These are phyloP conservation scores for Cryptococcus wingfieldii DNA, from an alignment of 1,284 basidiomycete species.

Conservation along the genomic window DNA sequence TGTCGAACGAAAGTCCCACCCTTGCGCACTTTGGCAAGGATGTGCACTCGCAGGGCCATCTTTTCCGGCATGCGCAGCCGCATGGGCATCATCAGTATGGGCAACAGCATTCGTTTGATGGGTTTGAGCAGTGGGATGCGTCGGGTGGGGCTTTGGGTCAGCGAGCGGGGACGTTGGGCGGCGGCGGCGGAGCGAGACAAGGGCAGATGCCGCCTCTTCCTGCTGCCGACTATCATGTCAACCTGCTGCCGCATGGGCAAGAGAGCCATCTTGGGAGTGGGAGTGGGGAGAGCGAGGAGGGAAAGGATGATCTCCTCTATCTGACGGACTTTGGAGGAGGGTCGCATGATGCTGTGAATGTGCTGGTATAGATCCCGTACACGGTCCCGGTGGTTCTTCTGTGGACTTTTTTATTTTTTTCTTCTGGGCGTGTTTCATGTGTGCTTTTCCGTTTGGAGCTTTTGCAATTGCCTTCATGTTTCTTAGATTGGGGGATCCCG, in stretches of 20 bases:
- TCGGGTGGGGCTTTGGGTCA: background rate
- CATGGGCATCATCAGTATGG: slow-evolving; percentile 1
- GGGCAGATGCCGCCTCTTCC: too few relatives aligned
- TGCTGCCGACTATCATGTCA: too few relatives aligned
- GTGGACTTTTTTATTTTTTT: too few relatives aligned
- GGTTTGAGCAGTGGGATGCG: background rate
- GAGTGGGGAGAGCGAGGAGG: background rate
- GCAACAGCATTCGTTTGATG: too few relatives aligned
- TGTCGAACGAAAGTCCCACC: background rate
- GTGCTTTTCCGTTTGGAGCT: too few relatives aligned
- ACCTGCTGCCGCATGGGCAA: background rate
- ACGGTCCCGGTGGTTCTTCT: too few relatives aligned
- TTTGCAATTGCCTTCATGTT: too few relatives aligned
- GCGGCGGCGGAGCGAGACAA: background rate
- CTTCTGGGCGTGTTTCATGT: too few relatives aligned
- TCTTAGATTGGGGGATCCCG: too few relatives aligned
- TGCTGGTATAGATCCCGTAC: background rate
- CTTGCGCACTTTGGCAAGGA: background rate
- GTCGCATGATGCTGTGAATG: slow-evolving; percentile 5
- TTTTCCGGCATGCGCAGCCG: too few relatives aligned
- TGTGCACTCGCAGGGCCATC: too few relatives aligned
- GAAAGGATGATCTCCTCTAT: background rate
- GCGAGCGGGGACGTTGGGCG: background rate
- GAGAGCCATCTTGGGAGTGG: background rate
- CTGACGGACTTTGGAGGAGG: background rate